Conservation (phyloP, 768 basidiomycete species). For the Kwoniella shandongensis region DNA sequence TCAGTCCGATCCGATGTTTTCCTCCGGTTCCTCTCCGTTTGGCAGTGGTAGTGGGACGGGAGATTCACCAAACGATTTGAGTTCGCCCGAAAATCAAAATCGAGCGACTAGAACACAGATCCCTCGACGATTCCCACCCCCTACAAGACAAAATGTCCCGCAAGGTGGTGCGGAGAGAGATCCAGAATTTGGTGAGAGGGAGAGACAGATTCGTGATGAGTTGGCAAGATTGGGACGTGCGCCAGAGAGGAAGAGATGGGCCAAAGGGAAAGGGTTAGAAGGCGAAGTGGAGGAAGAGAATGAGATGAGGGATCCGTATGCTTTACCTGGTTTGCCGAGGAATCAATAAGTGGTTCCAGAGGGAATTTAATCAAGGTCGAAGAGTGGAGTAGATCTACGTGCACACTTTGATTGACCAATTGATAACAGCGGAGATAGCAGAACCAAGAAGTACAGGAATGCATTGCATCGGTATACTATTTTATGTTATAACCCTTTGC, state of each 20-base stretch:
- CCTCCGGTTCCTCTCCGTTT: background rate
- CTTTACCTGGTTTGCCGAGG: conserved; percentile 35
- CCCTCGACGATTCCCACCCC: background rate
- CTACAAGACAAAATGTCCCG: background rate
- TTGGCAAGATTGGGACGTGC: conserved; percentile 15
- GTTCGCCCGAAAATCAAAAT: conserved; percentile 8
- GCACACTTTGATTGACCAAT: background rate
- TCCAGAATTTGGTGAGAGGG: background rate
- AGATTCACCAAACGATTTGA: conserved; percentile 4
- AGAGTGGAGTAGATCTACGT: conserved; percentile 47
- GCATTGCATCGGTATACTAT: too few relatives aligned
- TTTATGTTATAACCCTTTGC: too few relatives aligned
- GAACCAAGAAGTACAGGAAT: too few relatives aligned
- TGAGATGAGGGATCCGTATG: conserved; percentile 44
- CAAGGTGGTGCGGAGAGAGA: background rate
- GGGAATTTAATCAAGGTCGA: conserved; percentile 38
- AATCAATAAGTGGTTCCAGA: too few relatives aligned
- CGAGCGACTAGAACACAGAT: background rate
- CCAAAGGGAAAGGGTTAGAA: conserved; percentile 33
- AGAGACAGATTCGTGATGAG: conserved; percentile 12
- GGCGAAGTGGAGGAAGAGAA: conserved; percentile 37
- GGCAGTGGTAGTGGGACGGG: background rate
- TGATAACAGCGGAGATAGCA: too few relatives aligned
- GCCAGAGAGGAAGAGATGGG: conserved; percentile 26
- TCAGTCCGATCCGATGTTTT: conserved; percentile 12